These are phyloP conservation scores for Penicillium vulpinum DNA, from an alignment of 2,329 filamentous ascomycete genomes.

Conservation along the genomic window DNA sequence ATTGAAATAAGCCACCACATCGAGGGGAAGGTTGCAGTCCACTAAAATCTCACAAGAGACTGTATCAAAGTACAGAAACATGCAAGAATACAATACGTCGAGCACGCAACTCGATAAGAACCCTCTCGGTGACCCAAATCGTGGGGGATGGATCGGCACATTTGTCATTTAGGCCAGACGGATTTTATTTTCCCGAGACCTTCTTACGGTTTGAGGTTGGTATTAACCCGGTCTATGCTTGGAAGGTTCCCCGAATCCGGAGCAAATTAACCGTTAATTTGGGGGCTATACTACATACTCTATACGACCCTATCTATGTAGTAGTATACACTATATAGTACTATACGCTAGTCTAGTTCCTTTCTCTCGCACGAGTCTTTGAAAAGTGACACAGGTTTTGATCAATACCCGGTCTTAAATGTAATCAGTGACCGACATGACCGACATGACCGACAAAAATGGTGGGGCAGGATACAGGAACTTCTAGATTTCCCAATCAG, in stretches of 20 bases:
- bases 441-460: too few species aligned
- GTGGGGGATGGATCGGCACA: slow-evolving; percentile 37
- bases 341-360: background rate
- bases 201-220: slow-evolving; percentile 9
- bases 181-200: slow-evolving; percentile 39
- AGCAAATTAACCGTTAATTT: slow-evolving; percentile 20
- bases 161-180: slow-evolving; percentile 38
- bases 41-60: background rate
- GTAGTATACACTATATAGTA: too few species aligned
- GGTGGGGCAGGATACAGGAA: slow-evolving; percentile 27
- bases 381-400: background rate
- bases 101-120: slow-evolving; percentile 17
- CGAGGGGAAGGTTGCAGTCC: slow-evolving; percentile 7
- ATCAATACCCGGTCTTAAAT: slow-evolving; percentile 1
- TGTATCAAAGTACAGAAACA: background rate
- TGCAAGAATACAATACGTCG: slow-evolving; percentile 9
- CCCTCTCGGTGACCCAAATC: slow-evolving; percentile 32
- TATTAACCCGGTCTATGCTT: slow-evolving; percentile 19
- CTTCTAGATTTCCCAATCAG: slow-evolving; percentile 35
- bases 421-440: slow-evolving; percentile 21
- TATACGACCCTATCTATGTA: background rate
- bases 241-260: slow-evolving; percentile 30
- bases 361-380: slow-evolving; percentile 11
- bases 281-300: background rate
- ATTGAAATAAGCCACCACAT: slow-evolving; percentile 1